Conservation (phyloP, 2,329 filamentous ascomycete genomes). For the Aureobasidium lini region DNA sequence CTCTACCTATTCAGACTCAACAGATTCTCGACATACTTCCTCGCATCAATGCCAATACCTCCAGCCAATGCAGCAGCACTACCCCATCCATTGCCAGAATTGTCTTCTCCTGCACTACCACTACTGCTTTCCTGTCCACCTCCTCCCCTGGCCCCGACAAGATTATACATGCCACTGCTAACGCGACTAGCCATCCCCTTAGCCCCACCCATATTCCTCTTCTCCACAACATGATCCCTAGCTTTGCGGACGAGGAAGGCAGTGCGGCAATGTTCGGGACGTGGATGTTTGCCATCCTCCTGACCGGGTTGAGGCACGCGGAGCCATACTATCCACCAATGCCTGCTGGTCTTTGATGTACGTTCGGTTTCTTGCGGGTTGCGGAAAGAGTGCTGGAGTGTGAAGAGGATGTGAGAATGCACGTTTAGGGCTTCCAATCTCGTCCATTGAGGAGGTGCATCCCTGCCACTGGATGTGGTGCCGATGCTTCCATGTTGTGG, state of each 20-base stretch:
- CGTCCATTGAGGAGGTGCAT: conserved; percentile 35
- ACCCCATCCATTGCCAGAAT: conserved; percentile 40
- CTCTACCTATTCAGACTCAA: conserved; percentile 51
- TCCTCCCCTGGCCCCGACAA: conserved; percentile 22
- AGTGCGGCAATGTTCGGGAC: conserved; percentile 26
- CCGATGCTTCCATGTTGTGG: conserved; percentile 29
- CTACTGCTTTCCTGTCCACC: neutral
- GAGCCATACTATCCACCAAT: conserved; percentile 63
- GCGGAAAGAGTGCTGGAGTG: conserved; percentile 44
- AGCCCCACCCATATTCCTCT: conserved; percentile 17
- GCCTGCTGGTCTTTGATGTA: conserved; percentile 55
- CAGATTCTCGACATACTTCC: conserved; percentile 65
- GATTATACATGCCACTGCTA: conserved; percentile 13
- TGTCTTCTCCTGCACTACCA: conserved; percentile 17
- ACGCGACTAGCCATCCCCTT: conserved; percentile 23
- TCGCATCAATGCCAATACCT: conserved; percentile 70
- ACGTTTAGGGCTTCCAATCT: conserved; percentile 55
- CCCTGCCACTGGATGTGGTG: conserved; percentile 15
- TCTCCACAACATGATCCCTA: conserved; percentile 24
- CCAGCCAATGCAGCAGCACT: conserved; percentile 57
- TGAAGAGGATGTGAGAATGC: conserved; percentile 52
- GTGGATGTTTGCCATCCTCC: neutral
- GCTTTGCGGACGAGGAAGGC: conserved; percentile 37
- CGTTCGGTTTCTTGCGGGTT: conserved; percentile 47
- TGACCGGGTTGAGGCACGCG: conserved; percentile 33